Evolutionary conservation across 768 basidiomycete genomes (phyloP), one percentile per base, ranked within the genome.

Genomic region (Termitomyces sp.): DNA sequence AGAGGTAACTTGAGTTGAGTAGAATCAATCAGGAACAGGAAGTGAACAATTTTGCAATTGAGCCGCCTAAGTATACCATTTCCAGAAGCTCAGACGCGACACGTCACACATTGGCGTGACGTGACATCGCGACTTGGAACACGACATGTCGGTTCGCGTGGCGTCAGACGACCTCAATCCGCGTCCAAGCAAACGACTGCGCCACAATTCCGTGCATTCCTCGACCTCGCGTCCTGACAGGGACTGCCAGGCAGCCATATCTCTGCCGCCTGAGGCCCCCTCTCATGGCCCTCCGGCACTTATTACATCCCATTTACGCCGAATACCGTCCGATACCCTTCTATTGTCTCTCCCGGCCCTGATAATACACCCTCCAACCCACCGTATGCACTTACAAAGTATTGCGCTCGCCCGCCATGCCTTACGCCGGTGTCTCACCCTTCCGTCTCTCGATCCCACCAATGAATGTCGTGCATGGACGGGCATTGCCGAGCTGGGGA

Each of bases 381-480:
- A 89, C 63, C 75, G 68, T 16, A 67, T 75, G 31, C 83, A 91
- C 66, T 63, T 78, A 0, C 72, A 77, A 7, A 84, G 88, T 0
- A 74, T 90, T 1, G 75, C 74, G 24, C 63, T 89, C 5, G 85
- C 89, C 0, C 67, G 84, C 1, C 68, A 76, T 47, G 82, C 89
- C 0, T 66, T 91, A 11, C 72, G 81, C 46, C 79, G 76, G 62
- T 88, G 86, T 67, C 75, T 89, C 13, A 63, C 71, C 0, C 62
- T 84, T 0, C 73, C 75, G 3, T 74, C 77, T 13, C 73, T 91
- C 1, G 79, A 83, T 6, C 77, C 79, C 6, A 79, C 81, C 53
- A 68, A 85, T 9, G 89, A 91, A 64, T 91, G 88, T 66, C 75
- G 84, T 8, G 88, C 88, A 1, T 90, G 86, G 83, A 84, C 84